Base-by-base conservation (phyloP, 495 filamentous ascomycete species). In the Pseudomonodictys pantanalensis region DNA sequence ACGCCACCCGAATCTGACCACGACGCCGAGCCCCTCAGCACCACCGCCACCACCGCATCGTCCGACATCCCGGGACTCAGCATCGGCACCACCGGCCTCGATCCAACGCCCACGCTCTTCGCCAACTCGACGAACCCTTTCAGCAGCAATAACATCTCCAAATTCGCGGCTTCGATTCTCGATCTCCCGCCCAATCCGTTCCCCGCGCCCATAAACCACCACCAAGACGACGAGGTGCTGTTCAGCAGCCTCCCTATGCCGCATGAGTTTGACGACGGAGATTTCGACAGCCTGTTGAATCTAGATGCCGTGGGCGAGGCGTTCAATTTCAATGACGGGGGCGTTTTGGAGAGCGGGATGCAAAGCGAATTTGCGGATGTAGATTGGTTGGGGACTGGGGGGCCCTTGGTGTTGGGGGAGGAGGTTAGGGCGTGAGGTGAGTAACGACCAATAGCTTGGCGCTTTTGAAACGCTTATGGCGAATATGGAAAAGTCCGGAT, bases 321-420 rank as follows among this genome's bases (percentile, higher is more conserved):
- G 48, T 62, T 65, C 39, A 44, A 25, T 32, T 68, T 60, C 18
- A 60, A 68, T 33, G 65, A 64, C 29, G 65, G 50, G 47, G 38
- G n/a, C n/a, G n/a, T n/a, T 55, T 24, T 64, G 2, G 60, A 63
- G 10, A 28, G 22, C 26, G 66, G 39, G 56, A 55, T 75, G 68
- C 70, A 73, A 35, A 66, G 71, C 22, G 70, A 71, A 55, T 70
- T 62, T 52, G 68, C 50, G 23, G 74, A 76, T 48, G 58, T 72
- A 59, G 73, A 72, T 56, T 76, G 69, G 63, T 58, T 77, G 68
- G 62, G 62, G 35, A 60, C 20, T n/a, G 43, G 38, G 15, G 63
- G 39, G 35, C 70, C 69, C 66, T 51, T 75, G 65, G 60, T 61
- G 44, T 46, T 24, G 2, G 47, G 49, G 38, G 52, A 62, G 51